Evolutionary conservation across 192 early-diverging fungal species (phyloP), one percentile per base, ranked within the genome.

Genomic region (Coemansia sp.): DNA sequence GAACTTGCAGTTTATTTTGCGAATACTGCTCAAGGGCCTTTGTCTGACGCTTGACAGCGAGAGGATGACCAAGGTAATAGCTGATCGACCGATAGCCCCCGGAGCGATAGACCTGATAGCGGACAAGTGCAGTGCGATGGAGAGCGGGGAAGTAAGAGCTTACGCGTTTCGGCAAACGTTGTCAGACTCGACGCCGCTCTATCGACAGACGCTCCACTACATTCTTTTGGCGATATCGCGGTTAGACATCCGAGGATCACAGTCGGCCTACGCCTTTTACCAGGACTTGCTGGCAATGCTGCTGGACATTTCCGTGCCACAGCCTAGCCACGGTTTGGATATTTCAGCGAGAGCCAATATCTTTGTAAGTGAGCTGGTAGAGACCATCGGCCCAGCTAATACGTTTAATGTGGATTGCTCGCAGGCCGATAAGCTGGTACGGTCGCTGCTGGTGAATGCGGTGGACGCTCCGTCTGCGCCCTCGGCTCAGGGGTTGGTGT

Each of bases 1-100:
- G 43, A 74, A 55, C 36, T 59, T 83, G 65, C 71, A 71, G 43
- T 68, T 73, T 62, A 55, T 83, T 20, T 53, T 83, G 31, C 80
- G 66, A 16, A 33, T 77, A 9, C 14, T 66, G 9, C 46, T 77
- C 39, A 73, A 76, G 45, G 75, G 71, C 0, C n/a, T 83, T 34
- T 59, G 64, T 37, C 46, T 73, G 13, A 45, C 62, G 5, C 50
- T 72, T 11, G 63, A 50, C 2, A 26, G 20, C 18, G 60, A 45
- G 9, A 59, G 16, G 63, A 39, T 77, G 59, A 58, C 53, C 31
- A 70, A 73, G 24, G 66, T 71, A 18, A 48, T 83, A 43, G 71
- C 64, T 3, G 75, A 74, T 51, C 67, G 71, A 9, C 65, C 67
- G 2, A 57, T 71, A 33, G 63, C 71, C 11, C 67, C 71, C 1